Conservation (phyloP, 208 protist species). For the Lotmaria passim region DNA sequence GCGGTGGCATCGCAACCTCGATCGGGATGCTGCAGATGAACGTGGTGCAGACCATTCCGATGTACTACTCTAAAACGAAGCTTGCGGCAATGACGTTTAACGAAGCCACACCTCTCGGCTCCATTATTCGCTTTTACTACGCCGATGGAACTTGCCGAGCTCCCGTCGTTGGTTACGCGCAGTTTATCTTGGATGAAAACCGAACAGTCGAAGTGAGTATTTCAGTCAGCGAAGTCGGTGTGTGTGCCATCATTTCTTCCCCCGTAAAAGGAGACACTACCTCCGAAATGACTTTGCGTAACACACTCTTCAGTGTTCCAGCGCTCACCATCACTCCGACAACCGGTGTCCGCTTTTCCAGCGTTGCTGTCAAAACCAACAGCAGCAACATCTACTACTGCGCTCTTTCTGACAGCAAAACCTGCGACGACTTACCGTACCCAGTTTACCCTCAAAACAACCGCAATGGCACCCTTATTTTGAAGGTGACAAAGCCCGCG, state of each 20-base stretch:
- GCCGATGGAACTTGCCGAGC: conserved; percentile 1
- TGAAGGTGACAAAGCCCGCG: neutral
- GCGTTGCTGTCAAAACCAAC: neutral
- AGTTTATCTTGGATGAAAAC: neutral
- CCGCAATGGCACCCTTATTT: neutral
- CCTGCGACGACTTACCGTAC: conserved; percentile 3
- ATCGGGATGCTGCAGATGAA: conserved; percentile 8
- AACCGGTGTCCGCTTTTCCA: neutral
- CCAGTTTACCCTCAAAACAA: neutral
- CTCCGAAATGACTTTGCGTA: neutral
- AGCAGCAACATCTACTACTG: conserved; percentile 1
- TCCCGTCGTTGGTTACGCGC: neutral
- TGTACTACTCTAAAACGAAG: neutral
- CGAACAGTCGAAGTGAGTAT: neutral
- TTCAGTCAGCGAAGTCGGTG: neutral
- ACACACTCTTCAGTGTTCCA: neutral
- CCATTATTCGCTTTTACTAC: conserved; percentile 1
- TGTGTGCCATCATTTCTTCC: neutral
- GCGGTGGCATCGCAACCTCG: neutral
- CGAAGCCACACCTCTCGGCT: conserved; percentile 12
- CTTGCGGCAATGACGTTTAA: conserved; percentile 11
- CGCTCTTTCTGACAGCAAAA: neutral
- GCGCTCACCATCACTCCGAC: neutral
- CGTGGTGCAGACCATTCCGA: conserved; percentile 5
- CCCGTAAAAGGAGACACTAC: neutral